Conservation (phyloP, 768 basidiomycete genomes). For the Neoboletus brunneissimus region DNA sequence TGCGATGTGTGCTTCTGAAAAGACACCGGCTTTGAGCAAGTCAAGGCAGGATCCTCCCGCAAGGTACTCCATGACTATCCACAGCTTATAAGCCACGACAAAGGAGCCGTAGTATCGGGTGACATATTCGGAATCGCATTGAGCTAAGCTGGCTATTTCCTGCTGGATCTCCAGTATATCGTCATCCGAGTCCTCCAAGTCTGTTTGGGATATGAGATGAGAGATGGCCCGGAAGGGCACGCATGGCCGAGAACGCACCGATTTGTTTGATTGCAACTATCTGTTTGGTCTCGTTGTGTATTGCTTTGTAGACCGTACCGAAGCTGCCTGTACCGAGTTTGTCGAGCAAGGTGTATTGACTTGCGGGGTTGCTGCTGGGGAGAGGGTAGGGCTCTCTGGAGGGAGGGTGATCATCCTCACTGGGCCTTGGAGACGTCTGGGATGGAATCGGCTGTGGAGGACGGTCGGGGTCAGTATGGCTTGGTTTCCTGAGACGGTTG, state of each 20-base stretch:
- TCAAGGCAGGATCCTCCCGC: slow-evolving; percentile 99
- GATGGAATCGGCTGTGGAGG: slow-evolving; percentile 40
- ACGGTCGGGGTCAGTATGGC: slow-evolving; percentile 37
- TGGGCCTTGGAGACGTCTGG: slow-evolving; percentile 43
- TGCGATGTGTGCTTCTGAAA: slow-evolving; percentile 92
- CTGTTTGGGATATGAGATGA: slow-evolving; percentile 39
- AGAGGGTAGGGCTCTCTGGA: slow-evolving; percentile 62
- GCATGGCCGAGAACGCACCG: slow-evolving; percentile 49
- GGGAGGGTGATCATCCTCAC: slow-evolving; percentile 30
- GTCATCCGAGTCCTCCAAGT: slow-evolving; percentile 97
- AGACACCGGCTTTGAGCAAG: slow-evolving; percentile 86
- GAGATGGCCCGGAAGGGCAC: not conserved
- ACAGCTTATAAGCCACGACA: slow-evolving; percentile 93
- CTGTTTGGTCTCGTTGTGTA: slow-evolving; percentile 91
- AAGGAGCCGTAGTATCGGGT: slow-evolving; percentile 97
- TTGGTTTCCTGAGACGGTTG: slow-evolving; percentile 39
- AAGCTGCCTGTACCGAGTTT: slow-evolving; percentile 98
- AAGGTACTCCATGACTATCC: slow-evolving; percentile 99
- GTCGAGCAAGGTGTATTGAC: slow-evolving; percentile 89
- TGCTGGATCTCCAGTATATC: slow-evolving; percentile 99
- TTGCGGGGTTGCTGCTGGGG: slow-evolving; percentile 77
- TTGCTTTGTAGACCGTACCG: slow-evolving; percentile 95
- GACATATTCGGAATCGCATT: slow-evolving; percentile 95
- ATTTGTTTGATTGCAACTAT: slow-evolving; percentile 99
- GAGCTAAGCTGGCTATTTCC: slow-evolving; percentile 94